Evolutionary conservation across 1,139 yeast species (phyloP).

Genomic region (Pichia terricola): DNA sequence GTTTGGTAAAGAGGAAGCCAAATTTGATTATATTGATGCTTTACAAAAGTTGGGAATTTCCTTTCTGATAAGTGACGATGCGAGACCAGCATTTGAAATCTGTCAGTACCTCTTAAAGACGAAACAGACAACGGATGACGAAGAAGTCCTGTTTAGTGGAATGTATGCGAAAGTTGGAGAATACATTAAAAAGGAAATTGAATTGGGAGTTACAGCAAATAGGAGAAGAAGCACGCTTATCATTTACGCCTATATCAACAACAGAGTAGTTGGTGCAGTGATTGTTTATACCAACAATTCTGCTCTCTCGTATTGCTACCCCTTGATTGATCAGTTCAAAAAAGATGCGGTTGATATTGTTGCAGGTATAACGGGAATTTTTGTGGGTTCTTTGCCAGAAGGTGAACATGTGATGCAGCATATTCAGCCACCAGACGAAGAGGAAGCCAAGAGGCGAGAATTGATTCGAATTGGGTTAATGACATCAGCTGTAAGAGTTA

Average conservation of each 20-base stretch:
- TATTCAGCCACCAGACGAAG: neutral
- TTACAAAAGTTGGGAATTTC: neutral
- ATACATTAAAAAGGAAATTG: constrained; percentile 8
- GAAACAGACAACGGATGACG: constrained; percentile 9
- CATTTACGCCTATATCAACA: constrained; percentile 49
- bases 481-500: constrained; percentile 48
- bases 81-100: constrained; percentile 3
- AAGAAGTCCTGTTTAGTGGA: constrained; percentile 19
- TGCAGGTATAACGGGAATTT: constrained; percentile 51
- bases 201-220: neutral
- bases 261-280: constrained; percentile 47
- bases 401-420: constrained; percentile 14
- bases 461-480: constrained; percentile 43
- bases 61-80: constrained; percentile 28
- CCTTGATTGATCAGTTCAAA: constrained; percentile 30
- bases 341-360: constrained; percentile 17
- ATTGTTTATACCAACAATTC: constrained; percentile 44
- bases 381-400: constrained; percentile 36
- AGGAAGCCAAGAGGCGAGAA: neutral
- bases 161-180: constrained; percentile 21
- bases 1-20: too few relatives aligned
- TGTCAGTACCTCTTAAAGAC: constrained; percentile 26
- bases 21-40: neutral
- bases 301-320: constrained; percentile 40
- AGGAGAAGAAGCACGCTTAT: constrained; percentile 17